Evolutionary conservation across 179 eudicot genomes (phyloP), one percentile per base, ranked within the genome.

Genomic region (Carnegiea gigantea): DNA sequence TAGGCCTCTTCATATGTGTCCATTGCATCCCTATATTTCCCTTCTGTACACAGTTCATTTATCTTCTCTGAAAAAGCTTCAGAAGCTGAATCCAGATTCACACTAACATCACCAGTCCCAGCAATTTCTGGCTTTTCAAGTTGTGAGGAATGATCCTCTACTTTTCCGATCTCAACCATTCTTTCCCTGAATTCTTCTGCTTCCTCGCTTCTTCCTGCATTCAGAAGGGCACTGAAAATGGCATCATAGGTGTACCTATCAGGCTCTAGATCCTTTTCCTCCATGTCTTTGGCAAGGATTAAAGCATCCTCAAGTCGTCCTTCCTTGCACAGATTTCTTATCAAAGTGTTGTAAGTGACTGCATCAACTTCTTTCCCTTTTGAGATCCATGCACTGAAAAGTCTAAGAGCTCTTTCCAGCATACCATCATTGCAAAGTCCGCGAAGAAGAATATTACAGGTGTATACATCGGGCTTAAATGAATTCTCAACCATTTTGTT

Each of bases 401-500:
- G 92, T 72, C 86, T 93, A 48, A 89, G 75, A 54, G 94, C 98
- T 83, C 89, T 94, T 70, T 90, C 95, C 51, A 91, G 82, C 98
- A 90, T 92, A 85, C 94, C 91, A 78, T 86, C 91, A 30, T 74
- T 82, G 80, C 97, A 94, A 77, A 94, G 93, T 68, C 98, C 98
- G 48, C 77, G 80, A 11, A 94, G 89, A 83, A 94, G 94, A 82
- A 92, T 94, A 88, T 94, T 94, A 81, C 88, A 89, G 6, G 98
- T 92, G 59, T 78, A 92, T n/a, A 91, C 77, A 88, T 87, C 88
- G 15, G 97, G 98, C 80, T 90, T 92, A 82, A 87, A 93, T 9
- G 89, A 83, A 59, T 91, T 86, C 85, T 93, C 92, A 23, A 92
- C 90, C 93, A 92, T 94, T 78, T 93, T 84, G 76, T 93, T 92